Evolutionary conservation across 352 stramenopile genomes (phyloP).

Genomic region (Globisporangium yorkense): DNA sequence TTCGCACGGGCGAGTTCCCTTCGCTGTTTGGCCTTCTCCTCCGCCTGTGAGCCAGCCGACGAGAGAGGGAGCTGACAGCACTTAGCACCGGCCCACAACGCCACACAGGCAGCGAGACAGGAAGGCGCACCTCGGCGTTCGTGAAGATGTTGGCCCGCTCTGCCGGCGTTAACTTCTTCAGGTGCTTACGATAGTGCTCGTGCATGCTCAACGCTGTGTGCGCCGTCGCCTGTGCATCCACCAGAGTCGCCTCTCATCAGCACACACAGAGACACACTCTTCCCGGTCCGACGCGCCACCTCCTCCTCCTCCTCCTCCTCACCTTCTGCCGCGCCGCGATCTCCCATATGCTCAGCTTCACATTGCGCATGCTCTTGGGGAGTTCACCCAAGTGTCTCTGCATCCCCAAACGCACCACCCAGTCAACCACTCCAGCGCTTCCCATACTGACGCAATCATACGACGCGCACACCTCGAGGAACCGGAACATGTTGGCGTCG

Average conservation of each 20-base stretch:
- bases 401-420: neutral
- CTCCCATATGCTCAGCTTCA: slow-evolving; percentile 21
- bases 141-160: slow-evolving; percentile 28
- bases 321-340: slow-evolving; percentile 20
- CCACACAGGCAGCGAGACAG: neutral
- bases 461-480: slow-evolving; percentile 14
- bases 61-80: neutral
- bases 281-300: neutral
- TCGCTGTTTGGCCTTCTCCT: slow-evolving; percentile 3
- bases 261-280: neutral
- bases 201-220: slow-evolving; percentile 46
- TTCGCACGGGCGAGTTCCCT: neutral
- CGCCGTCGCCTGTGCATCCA: slow-evolving; percentile 18
- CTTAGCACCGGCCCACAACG: neutral
- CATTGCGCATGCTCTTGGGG: slow-evolving; percentile 12
- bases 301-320: too few species aligned
- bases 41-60: slow-evolving; percentile 1
- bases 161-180: slow-evolving; percentile 26
- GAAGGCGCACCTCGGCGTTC: slow-evolving; percentile 20
- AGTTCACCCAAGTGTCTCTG: neutral
- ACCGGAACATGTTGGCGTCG: slow-evolving; percentile 45
- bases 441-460: neutral
- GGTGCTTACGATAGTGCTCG: slow-evolving; percentile 41
- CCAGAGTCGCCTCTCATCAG: neutral
- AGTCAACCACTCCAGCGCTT: neutral